A percentile compares a stretch with the other conserved stretches of the same genome.
These are phyloP conservation scores for Phaffomyces thermotolerans DNA, from an alignment of 805 yeast genomes.

Conservation along the genomic window DNA sequence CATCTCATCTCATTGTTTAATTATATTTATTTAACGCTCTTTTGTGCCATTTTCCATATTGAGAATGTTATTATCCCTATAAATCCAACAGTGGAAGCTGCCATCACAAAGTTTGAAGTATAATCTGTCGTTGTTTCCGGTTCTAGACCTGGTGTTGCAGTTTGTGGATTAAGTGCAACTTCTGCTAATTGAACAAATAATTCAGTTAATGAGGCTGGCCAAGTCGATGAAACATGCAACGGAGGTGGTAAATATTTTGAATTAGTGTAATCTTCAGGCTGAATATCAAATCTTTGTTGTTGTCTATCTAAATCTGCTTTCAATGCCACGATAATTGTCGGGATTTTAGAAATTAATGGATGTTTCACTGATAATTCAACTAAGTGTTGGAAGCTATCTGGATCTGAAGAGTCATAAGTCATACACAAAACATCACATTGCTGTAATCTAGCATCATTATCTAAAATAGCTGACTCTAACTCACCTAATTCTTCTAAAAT, in stretches of 20 bases:
- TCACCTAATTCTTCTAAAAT: slow-evolving; percentile 89
- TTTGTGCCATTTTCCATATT: slow-evolving; percentile 41
- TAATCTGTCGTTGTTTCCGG: slow-evolving; percentile 49
- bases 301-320: slow-evolving; percentile 95
- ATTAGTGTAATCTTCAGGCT: slow-evolving; percentile 82
- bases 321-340: slow-evolving; percentile 81
- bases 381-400: slow-evolving; percentile 83
- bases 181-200: slow-evolving; percentile 81
- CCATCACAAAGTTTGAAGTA: slow-evolving; percentile 47
- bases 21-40: slow-evolving; percentile 1
- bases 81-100: slow-evolving; percentile 65
- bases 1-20: too few relatives aligned
- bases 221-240: slow-evolving; percentile 79
- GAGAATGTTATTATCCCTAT: slow-evolving; percentile 57
- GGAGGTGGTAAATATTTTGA: slow-evolving; percentile 68
- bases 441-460: slow-evolving; percentile 58
- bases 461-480: slow-evolving; percentile 73
- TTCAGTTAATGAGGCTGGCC: slow-evolving; percentile 85
- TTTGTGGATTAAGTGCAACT: slow-evolving; percentile 73
- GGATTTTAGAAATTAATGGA: slow-evolving; percentile 55
- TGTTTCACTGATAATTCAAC: slow-evolving; percentile 60
- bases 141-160: slow-evolving; percentile 71
- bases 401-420: slow-evolving; percentile 91
- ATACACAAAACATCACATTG: slow-evolving; percentile 89
- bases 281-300: slow-evolving; percentile 78